phyloP scores from a whole-genome alignment of 139 green algal genomes.

The Chlorella ohadii region DNA sequence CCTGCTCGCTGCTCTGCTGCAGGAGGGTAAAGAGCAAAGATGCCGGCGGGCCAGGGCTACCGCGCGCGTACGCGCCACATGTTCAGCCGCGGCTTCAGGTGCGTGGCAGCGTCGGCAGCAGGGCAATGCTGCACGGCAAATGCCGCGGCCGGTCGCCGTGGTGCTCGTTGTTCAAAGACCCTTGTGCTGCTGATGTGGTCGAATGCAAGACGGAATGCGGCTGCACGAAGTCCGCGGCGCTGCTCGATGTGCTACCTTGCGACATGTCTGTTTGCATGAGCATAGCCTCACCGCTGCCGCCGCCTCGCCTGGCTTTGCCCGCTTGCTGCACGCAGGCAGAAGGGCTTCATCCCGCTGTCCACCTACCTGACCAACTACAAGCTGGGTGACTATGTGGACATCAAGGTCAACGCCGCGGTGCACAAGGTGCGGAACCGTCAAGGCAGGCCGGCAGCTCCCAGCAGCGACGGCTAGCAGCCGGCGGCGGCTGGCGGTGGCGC shows the following conservation, averaged over 20 bases:
- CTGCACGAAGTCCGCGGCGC: too few species aligned
- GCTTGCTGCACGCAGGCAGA: slow-evolving; percentile 32
- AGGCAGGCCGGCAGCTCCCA: neutral
- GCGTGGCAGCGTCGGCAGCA: neutral
- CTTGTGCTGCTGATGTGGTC: too few species aligned
- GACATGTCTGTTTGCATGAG: too few species aligned
- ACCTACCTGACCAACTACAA: slow-evolving; percentile 96
- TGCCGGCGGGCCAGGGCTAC: slow-evolving; percentile 82
- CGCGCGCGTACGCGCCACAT: slow-evolving; percentile 88
- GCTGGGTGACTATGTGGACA: slow-evolving; percentile 98
- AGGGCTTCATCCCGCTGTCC: slow-evolving; percentile 91
- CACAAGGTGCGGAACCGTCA: slow-evolving; percentile 79
- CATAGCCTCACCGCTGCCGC: neutral
- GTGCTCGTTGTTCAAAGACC: too few species aligned
- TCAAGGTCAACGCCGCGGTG: slow-evolving; percentile 97
- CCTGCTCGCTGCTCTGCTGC: neutral
- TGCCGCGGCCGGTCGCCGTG: too few species aligned
- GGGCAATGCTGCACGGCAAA: too few species aligned
- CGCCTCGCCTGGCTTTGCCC: neutral
- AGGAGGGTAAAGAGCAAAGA: slow-evolving; percentile 42
- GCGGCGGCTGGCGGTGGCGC: too few species aligned
- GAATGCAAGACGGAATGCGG: too few species aligned
- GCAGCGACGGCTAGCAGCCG: too few species aligned
- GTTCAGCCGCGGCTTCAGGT: slow-evolving; percentile 83
- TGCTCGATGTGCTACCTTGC: too few species aligned